Evolutionary conservation across 2,329 filamentous ascomycete genomes (phyloP), one percentile per base, ranked within the genome.

Genomic region (Penicillium sp.): DNA sequence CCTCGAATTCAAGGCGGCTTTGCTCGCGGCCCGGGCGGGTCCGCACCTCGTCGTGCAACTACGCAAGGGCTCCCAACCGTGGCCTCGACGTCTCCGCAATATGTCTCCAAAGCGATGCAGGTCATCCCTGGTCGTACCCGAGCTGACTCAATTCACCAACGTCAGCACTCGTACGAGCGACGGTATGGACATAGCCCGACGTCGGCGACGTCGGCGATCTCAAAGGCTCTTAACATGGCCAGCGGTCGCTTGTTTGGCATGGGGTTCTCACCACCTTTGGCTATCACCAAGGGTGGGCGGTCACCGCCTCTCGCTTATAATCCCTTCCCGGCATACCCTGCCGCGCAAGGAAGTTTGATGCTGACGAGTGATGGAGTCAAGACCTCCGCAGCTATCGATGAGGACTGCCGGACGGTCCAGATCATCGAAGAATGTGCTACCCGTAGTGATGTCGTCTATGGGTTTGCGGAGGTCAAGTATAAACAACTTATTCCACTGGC

Each of bases 391-490:
- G 83, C 84, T 3, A 79, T 87, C 22, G 93, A 97, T 65, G 93
- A 97, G 71, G 95, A 98, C 73, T 82, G 84, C 16, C 87, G 86
- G 65, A 88, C 91, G 43, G 87, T 94, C 2, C 89, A 93, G 71
- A 85, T 87, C 48, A 93, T 98, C 59, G 94, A 99, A 75, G 93
- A 98, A 69, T 89, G 92, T 65, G 95, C 95, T 1, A 95, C 93
- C 35, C 85, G 93, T 42, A 97, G 93, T 73, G 93, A 99, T 75
- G 95, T 97, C 49, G 93, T 99, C 2, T 99, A 93, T 75, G 93
- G 94, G 3, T 98, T 99, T 77, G 95, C 95, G 6, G 94, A 99
- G 78, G 94, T 99, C 73, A 99, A 99, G 78, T 97, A 96, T 78
- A 95, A 96, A 77, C 95, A 99, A 76, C 84, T 99, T n/a, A 87